Percentiles rank a stretch among this genome's conserved stretches.
phyloP scores from a whole-genome alignment of 2,329 filamentous ascomycete species.

The Myriosclerotinia curreyana region DNA sequence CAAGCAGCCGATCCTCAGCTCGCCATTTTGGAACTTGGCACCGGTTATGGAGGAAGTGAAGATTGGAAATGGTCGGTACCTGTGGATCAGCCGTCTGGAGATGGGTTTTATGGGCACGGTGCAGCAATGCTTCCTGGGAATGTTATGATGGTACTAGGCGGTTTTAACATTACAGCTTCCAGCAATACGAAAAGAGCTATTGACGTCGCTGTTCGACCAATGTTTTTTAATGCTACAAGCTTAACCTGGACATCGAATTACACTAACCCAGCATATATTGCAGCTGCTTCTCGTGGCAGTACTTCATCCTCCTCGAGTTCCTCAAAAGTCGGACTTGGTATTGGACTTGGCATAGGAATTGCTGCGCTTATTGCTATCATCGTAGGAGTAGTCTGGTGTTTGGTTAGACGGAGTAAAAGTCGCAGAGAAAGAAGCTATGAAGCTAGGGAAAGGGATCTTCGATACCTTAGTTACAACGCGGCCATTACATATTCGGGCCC shows the following conservation, averaged over 20 bases:
- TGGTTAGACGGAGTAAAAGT: constrained; percentile 38
- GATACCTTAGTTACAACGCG: constrained; percentile 47
- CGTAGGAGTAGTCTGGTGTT: constrained; percentile 50
- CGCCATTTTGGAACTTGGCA: constrained; percentile 70
- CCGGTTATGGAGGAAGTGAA: constrained; percentile 67
- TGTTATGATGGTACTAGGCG: constrained; percentile 65
- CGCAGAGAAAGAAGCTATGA: constrained; percentile 42
- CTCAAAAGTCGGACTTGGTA: constrained; percentile 55
- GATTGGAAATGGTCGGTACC: constrained; percentile 72
- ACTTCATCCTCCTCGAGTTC: constrained; percentile 35
- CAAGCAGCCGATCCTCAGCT: constrained; percentile 80
- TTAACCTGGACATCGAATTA: constrained; percentile 57
- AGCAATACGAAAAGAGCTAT: constrained; percentile 41
- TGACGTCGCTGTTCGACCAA: constrained; percentile 39
- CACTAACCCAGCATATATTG: constrained; percentile 43
- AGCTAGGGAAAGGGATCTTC: constrained; percentile 52
- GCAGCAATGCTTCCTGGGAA: constrained; percentile 63
- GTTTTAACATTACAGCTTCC: constrained; percentile 49
- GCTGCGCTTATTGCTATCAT: constrained; percentile 49
- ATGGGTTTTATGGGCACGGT: constrained; percentile 60
- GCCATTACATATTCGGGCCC: constrained; percentile 28
- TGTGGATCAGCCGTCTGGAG: constrained; percentile 42
- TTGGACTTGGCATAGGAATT: constrained; percentile 64
- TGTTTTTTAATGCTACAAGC: constrained; percentile 61
- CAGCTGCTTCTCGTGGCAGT: constrained; percentile 27